These are phyloP conservation scores for Raphanus hybrid DNA, from an alignment of 441 rosid genomes.

Conservation along the genomic window DNA sequence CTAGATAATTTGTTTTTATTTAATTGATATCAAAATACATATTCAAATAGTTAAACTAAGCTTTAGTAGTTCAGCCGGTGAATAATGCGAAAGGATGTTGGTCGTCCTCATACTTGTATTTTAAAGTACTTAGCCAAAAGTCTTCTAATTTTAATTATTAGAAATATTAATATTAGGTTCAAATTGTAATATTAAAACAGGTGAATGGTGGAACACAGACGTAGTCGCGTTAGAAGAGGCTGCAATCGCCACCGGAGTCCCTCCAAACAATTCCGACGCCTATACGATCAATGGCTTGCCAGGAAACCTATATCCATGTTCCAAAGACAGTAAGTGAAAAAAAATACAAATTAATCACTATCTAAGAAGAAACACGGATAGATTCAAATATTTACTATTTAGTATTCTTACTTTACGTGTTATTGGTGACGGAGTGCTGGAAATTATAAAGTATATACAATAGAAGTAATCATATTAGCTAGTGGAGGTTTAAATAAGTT, in stretches of 20 bases:
- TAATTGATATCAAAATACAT: neutral
- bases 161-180: neutral
- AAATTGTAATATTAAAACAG: slow-evolving; percentile 43
- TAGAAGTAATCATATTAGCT: neutral
- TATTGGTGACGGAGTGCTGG: neutral
- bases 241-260: slow-evolving; percentile 58
- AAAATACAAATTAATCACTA: neutral
- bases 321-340: slow-evolving; percentile 57
- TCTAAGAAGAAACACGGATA: neutral
- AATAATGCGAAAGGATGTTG: slow-evolving; percentile 21
- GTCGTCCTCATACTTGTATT: neutral
- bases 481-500: neutral
- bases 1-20: neutral
- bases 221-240: slow-evolving; percentile 57
- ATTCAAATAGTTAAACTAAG: neutral
- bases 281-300: slow-evolving; percentile 86
- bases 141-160: neutral
- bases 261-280: slow-evolving; percentile 72
- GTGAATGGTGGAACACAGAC: slow-evolving; percentile 94
- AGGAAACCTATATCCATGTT: slow-evolving; percentile 86
- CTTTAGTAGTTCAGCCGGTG: slow-evolving; percentile 19
- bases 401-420: neutral
- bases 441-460: neutral
- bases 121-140: slow-evolving; percentile 5
- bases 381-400: neutral